Base-by-base conservation (phyloP, 192 early-diverging fungal genomes). In the Backusella westeae region DNA sequence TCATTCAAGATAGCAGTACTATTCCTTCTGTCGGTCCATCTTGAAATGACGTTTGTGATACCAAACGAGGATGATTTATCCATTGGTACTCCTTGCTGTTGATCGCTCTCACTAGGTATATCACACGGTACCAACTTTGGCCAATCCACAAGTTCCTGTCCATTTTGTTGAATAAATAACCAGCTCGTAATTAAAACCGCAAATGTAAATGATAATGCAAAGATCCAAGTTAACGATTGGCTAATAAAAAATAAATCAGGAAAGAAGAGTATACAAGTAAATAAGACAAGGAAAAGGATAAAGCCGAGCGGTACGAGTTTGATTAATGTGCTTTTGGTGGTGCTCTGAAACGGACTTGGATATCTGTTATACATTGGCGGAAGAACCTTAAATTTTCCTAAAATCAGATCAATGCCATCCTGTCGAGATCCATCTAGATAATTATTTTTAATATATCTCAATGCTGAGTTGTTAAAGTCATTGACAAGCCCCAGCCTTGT, bases 371-470 rank as follows among this genome's bases (percentile, higher is more conserved):
- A 26, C 6, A 69, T 67, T 21, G 32, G 32, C 34, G 49, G 26
- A 21, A 76, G 71, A 9, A 90, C 84, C 14, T 83, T 80, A 73
- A 87, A 90, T 14, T 79, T 81, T 15, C 96, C 96, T 52, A 96
- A 81, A 72, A 97, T 88, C 39, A 99, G 78, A 80, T 99, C 95
- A 68, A 91, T 93, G 19, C 90, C 91, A 79, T 99, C 97, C 90
- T 99, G 98, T 63, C 96, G 87, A 26, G 85, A 77, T 73, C 98
- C 98, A 79, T 99, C 98, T 76, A 93, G 81, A 80, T 93, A 99
- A 87, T 98, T 97, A 81, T 96, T 96, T 71, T 93, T 94, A 70
- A 98, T 74, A 77, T 98, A 99, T 69, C 97, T 89, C 72, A 92
- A 85, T 19, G 93, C 75, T 9, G 93, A 94, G 75, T 96, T 96